Evolutionary conservation across 2,329 filamentous ascomycete genomes (phyloP), one percentile per base, ranked within the genome.

Genomic region (Fusarium sulawesiense): DNA sequence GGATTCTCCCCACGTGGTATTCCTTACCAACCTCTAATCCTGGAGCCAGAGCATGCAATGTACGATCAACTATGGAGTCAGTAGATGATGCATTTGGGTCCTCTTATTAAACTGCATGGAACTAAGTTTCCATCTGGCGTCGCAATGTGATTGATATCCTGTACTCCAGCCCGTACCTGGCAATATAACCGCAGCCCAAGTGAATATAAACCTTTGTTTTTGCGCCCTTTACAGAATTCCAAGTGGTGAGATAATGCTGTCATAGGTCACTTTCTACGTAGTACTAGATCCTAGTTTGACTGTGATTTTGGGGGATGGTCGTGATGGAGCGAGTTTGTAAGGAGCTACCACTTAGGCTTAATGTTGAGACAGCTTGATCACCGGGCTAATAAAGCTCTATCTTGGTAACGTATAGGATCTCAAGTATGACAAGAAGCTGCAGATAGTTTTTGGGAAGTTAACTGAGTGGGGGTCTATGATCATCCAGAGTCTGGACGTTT

Each of bases 381-480:
- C 20, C 23, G 11, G 12, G 20, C 46, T 32, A 18, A 18, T 18
- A 18, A 23, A 30, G 20, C 34, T 37, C 34, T 23, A 47, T n/a
- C 27, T 32, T 49, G 14, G 16, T 49, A 51, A 18, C 16, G 34
- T 37, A 37, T 37, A 11, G 18, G 34, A 37, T 40, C 48, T 21
- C 49, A n/a, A 27, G 13, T 40, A 18, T 16, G 27, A 32, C 11
- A 14, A 6, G 23, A 37, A 37, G 34, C 34, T 37, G 34, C 34
- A 37, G 34, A 37, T 37, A 37, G 34, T 37, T 48, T 14, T 16
- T 27, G 46, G 46, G 21, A 34, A 51, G 49, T 23, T 27, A 27
- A n/a, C 25, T 41, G 49, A 41, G 66, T 70, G 66, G 66, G 66
- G 66, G 61, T 27, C 13, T n/a, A 21, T 40, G 49, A 56, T 23